Conservation (phyloP, 768 basidiomycete species). For the Tylopilus rubrobrunneus region DNA sequence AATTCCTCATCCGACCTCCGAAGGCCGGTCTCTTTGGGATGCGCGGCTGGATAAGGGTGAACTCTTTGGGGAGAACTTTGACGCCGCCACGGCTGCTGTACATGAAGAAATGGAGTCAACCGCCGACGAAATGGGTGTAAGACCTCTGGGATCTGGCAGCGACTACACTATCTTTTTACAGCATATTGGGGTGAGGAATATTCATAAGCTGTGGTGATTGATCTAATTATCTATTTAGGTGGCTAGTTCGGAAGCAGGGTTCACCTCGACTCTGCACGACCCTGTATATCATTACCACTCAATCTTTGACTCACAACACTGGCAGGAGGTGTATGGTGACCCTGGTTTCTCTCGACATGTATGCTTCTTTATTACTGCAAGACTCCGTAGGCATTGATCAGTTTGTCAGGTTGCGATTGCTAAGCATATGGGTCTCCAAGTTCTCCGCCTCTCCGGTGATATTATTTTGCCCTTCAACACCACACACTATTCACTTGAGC, state of each 20-base stretch:
- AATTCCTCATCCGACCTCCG: conserved; percentile 67
- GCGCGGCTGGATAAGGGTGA: conserved; percentile 53
- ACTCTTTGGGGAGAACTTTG: conserved; percentile 34
- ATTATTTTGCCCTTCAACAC: conserved; percentile 72
- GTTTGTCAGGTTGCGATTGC: conserved; percentile 56
- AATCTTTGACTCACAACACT: conserved; percentile 68
- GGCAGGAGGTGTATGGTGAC: conserved; percentile 75
- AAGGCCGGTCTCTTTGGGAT: conserved; percentile 73
- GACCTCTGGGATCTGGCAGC: conserved; percentile 77
- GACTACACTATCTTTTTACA: conserved; percentile 94
- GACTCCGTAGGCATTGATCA: not conserved
- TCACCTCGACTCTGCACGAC: conserved; percentile 40
- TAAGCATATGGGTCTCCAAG: conserved; percentile 59
- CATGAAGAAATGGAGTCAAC: conserved; percentile 24
- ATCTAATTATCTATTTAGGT: conserved; percentile 21
- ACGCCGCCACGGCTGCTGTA: conserved; percentile 26
- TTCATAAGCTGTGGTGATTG: not conserved
- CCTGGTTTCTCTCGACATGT: conserved; percentile 74
- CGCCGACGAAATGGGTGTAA: conserved; percentile 39
- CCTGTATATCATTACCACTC: conserved; percentile 75
- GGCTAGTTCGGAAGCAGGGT: conserved; percentile 33
- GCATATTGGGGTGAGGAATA: conserved; percentile 53
- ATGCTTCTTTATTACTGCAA: conserved; percentile 19
- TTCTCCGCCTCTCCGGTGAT: conserved; percentile 59
- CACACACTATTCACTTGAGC: conserved; percentile 68